Conservation (phyloP, 768 basidiomycete species). For the Phaeolepiota aurea region DNA sequence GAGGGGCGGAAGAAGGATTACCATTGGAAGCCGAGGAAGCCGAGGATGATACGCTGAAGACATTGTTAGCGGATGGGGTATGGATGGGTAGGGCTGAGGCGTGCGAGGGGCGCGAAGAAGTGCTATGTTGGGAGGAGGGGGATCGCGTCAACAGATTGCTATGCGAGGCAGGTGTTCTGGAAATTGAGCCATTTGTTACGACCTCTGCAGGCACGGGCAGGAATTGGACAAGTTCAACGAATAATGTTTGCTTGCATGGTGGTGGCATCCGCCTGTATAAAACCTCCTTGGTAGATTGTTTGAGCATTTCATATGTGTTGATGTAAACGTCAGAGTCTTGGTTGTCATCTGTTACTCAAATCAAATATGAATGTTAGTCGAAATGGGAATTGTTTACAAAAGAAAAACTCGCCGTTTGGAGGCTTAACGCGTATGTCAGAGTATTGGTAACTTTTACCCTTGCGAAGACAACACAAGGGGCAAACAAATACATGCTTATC, state of each 20-base stretch:
- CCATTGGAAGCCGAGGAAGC: constrained; percentile 6
- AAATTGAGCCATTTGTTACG: constrained; percentile 12
- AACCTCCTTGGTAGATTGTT: constrained; percentile 63
- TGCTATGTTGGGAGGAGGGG: constrained; percentile 7
- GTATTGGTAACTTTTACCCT: constrained; percentile 60
- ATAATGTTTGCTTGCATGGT: constrained; percentile 59
- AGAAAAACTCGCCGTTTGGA: constrained; percentile 32
- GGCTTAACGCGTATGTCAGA: constrained; percentile 72
- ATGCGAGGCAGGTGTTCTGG: constrained; percentile 14
- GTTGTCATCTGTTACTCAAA: constrained; percentile 32
- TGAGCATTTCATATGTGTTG: constrained; percentile 65
- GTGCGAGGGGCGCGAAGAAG: constrained; percentile 8
- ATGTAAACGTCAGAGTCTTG: constrained; percentile 54
- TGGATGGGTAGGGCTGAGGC: constrained; percentile 6
- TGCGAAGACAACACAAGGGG: constrained; percentile 72
- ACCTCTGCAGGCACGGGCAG: constrained; percentile 40
- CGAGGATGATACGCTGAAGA: constrained; percentile 6
- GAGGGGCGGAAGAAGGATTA: constrained; percentile 24
- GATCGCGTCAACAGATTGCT: constrained; percentile 8
- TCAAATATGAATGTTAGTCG: constrained; percentile 9
- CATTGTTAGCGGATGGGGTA: constrained; percentile 5
- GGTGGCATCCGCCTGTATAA: constrained; percentile 59
- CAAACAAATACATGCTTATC: constrained; percentile 45
- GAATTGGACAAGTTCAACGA: constrained; percentile 65
- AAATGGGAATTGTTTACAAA: constrained; percentile 1